Evolutionary conservation across 306 rosid genomes (phyloP).

Genomic region (Cicer chorassanicum): DNA sequence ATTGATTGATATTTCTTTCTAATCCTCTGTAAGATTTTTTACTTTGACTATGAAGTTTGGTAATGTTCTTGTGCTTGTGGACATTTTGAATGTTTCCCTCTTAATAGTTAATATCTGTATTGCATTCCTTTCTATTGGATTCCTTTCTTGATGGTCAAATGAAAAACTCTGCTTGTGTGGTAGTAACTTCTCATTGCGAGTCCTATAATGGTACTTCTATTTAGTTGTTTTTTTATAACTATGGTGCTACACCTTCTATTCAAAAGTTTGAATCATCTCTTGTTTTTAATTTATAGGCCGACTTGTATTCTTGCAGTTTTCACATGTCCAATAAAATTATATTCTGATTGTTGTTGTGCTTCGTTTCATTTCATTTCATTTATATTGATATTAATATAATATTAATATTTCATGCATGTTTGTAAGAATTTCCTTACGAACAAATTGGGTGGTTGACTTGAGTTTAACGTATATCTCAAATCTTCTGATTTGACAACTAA

Average conservation of each 20-base stretch:
- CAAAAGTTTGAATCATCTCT: slow-evolving; percentile 19
- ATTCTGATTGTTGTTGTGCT: slow-evolving; percentile 1
- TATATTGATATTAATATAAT: background rate
- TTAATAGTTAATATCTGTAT: no score
- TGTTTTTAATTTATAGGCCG: background rate
- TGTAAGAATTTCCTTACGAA: background rate
- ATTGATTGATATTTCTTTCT: no score
- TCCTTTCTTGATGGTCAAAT: no score
- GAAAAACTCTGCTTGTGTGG: no score
- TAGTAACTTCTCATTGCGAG: background rate
- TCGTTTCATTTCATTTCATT: background rate
- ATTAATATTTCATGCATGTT: background rate
- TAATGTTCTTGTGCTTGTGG: no score
- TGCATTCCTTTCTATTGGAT: no score
- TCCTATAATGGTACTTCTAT: slow-evolving; percentile 13
- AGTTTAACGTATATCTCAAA: slow-evolving; percentile 11
- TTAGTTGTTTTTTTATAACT: slow-evolving; percentile 8
- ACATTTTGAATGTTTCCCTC: no score
- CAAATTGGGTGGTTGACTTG: slow-evolving; percentile 17
- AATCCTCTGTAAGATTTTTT: no score
- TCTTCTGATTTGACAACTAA: slow-evolving; percentile 28
- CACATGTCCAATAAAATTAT: slow-evolving; percentile 11
- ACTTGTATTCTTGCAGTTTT: background rate
- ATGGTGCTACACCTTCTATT: background rate
- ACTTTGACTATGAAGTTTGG: no score